Evolutionary conservation across 2,329 filamentous ascomycete genomes (phyloP), one percentile per base, ranked within the genome.

Genomic region (Tolypocladium album): DNA sequence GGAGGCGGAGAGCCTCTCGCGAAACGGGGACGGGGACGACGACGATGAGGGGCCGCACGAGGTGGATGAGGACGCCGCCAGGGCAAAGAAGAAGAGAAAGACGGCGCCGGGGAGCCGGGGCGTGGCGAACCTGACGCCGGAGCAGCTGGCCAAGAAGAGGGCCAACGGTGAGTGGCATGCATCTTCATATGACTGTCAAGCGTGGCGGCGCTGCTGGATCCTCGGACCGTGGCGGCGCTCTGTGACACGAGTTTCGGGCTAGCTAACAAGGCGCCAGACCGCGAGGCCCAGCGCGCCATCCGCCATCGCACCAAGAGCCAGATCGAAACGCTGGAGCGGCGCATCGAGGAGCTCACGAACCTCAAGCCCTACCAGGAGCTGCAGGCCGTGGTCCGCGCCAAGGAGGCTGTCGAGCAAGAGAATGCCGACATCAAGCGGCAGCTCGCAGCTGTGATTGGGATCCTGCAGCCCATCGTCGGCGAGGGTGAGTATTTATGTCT

Each of bases 341-440:
- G 84, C 63, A 92, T 95, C 62, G 79, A 82, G 59, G 88, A 93
- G 63, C 80, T 95, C 65, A 89, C 89, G 60, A 87, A 82, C 60
- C 88, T 91, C 74, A 86, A 92, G 72, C 90, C 90, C 0, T 92
- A 92, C 67, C 87, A 90, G 70, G 91, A 96, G 70, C 82, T 96
- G 24, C 90, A 95, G 72, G 79, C 84, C 36, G 89, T 86, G 12
- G 73, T 93, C 59, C 80, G 84, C 39, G 86, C 91, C 72, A 92
- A 91, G 76, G 88, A 93, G 69, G 82, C 82, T 17, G 84, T 91
- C 58, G 84, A 91, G 75, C 83, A 84, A 39, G 90, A 96, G 75
- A 93, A 94, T 76, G 83, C 84, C 62, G 88, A 92, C 64, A 87
- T 95, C 64, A 87, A 86, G 68, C 80, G 83, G 69, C 82, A 86